Conservation (phyloP, 805 yeast species). For the Candida krabiensis region DNA sequence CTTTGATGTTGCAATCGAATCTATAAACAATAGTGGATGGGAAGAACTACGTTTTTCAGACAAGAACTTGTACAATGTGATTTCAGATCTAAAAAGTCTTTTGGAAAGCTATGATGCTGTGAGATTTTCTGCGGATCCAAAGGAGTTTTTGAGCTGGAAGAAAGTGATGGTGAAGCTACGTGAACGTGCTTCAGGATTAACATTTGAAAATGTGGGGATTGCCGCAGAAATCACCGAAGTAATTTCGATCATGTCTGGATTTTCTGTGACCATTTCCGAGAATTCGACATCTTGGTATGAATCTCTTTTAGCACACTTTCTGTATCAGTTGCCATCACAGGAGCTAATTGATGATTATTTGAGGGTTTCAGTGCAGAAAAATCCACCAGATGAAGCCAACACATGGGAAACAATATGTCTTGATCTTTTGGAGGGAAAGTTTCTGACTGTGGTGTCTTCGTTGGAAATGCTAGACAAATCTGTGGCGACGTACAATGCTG, state of each 20-base stretch:
- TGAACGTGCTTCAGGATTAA: conserved; percentile 35
- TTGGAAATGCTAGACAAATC: conserved; percentile 61
- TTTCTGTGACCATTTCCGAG: conserved; percentile 46
- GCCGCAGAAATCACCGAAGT: conserved; percentile 42
- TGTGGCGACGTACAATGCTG: conserved; percentile 62
- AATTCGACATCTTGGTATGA: conserved; percentile 70
- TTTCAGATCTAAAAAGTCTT: conserved; percentile 41
- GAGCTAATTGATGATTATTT: conserved; percentile 43
- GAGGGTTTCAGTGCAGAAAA: conserved; percentile 32
- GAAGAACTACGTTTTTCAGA: conserved; percentile 35
- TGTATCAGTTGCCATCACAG: conserved; percentile 59
- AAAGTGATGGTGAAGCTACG: conserved; percentile 48
- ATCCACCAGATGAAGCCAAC: conserved; percentile 37
- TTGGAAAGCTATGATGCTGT: conserved; percentile 40
- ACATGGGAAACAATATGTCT: conserved; percentile 58
- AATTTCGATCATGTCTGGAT: conserved; percentile 46
- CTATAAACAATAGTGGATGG: conserved; percentile 44
- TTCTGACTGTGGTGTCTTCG: conserved; percentile 55
- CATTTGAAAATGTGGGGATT: conserved; percentile 28
- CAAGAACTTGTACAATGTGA: conserved; percentile 34
- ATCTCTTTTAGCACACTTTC: conserved; percentile 38
- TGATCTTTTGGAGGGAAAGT: conserved; percentile 55
- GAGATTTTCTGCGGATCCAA: conserved; percentile 35
- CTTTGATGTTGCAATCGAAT: conserved; percentile 52
- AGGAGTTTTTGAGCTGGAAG: conserved; percentile 51